Base-by-base conservation (phyloP, 2,329 filamentous ascomycete genomes). In the Mycosphaerella sp. region DNA sequence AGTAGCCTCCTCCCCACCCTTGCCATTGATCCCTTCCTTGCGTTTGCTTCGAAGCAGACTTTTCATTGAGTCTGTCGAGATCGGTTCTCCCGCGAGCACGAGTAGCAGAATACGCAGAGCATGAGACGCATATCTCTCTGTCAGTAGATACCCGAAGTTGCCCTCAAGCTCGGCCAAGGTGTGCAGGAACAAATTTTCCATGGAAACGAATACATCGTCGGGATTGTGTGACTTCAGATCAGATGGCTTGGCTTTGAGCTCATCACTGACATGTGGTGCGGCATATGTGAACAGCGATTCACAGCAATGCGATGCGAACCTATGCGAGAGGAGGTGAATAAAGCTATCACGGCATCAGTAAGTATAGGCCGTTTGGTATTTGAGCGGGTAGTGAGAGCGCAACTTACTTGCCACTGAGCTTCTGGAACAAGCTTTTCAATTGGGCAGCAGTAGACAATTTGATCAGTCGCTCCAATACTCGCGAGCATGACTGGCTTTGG, bases 281-380 rank as follows among this genome's bases (percentile, higher is more conserved):
- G 87, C 86, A 58, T 87, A 82, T 43, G 90, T 75, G 68, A 98
- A 97, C 28, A 98, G 78, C 21, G 88, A 88, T 72, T 98, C 93
- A 68, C 90, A 96, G 71, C 91, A 97, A 73, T 98, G 93, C 54
- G 90, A 95, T 4, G 93, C 93, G 64, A 98, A 98, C 14, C 93
- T 86, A 71, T 98, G 93, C 67, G 94, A 90, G 45, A 96, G 84
- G 25, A 98, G 79, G 62, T 90, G 85, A 52, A 91, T 75, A 70
- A 97, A 95, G 70, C 77, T 79, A 60, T 42, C 34, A 17, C 34
- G 21, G 28, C 50, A 57, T 49, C 21, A 25, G 6, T 30, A 12
- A 9, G 6, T n/a, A n/a, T n/a, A n/a, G n/a, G n/a, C n/a, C n/a
- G n/a, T n/a, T n/a, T n/a, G n/a, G n/a, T n/a, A n/a, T n/a, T n/a